phyloP scores from a whole-genome alignment of 2,329 filamentous ascomycete species.

The Grosmannia penicillata region DNA sequence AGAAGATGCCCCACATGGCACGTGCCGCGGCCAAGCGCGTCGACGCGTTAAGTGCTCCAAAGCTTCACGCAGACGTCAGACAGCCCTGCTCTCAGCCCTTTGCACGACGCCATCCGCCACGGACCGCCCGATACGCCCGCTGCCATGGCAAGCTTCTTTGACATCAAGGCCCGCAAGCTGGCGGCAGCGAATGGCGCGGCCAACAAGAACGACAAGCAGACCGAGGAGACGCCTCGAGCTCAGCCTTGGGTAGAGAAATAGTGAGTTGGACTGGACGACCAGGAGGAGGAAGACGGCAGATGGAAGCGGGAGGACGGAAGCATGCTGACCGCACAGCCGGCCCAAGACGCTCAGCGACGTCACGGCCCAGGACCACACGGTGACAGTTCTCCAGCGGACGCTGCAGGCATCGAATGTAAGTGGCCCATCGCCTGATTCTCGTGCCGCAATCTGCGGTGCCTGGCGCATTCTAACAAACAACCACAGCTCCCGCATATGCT shows the following conservation, averaged over 20 bases:
- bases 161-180: conserved; percentile 79
- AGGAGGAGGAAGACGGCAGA: not conserved
- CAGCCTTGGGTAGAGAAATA: conserved; percentile 99
- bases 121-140: not conserved
- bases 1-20: no score
- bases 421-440: conserved; percentile 9
- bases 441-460: not conserved
- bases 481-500: conserved; percentile 94
- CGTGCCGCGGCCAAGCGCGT: conserved; percentile 5
- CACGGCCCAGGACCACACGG: conserved; percentile 92
- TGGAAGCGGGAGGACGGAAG: not conserved
- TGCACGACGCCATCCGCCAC: no score
- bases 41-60: conserved; percentile 10
- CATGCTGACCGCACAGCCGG: conserved; percentile 44
- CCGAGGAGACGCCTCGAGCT: conserved; percentile 47
- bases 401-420: conserved; percentile 81
- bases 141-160: conserved; percentile 82
- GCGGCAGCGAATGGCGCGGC: conserved; percentile 51
- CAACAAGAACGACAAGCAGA: conserved; percentile 48
- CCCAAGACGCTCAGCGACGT: conserved; percentile 91
- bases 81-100: no score
- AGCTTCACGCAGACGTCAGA: no score
- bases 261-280: conserved; percentile 42
- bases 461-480: no score
- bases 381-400: conserved; percentile 80